A percentile compares a stretch with the other conserved stretches of the same genome.
Evolutionary conservation across 768 basidiomycete genomes (phyloP).

Genomic region (Suillus paluster): DNA sequence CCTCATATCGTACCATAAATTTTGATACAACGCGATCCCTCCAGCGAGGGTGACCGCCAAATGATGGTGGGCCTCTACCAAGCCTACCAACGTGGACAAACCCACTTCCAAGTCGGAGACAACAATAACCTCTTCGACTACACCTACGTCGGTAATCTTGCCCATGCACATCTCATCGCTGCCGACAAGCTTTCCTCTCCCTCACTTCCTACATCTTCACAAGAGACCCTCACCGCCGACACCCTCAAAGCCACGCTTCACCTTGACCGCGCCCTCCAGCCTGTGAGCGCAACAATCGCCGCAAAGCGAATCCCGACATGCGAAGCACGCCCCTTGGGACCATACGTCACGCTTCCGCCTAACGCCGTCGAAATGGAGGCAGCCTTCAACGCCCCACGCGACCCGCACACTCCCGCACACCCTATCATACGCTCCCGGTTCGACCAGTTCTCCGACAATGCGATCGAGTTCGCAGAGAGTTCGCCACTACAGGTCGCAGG

Average conservation of each 20-base stretch:
- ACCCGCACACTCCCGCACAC: conserved; percentile 41
- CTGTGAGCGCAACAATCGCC: conserved; percentile 70
- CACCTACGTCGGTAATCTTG: conserved; percentile 97
- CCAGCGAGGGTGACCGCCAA: conserved; percentile 91
- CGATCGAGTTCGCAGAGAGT: conserved; percentile 53
- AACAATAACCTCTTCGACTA: conserved; percentile 95
- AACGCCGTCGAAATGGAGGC: conserved; percentile 61
- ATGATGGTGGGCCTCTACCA: conserved; percentile 77
- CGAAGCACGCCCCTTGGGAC: conserved; percentile 80
- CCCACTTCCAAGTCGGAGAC: conserved; percentile 91
- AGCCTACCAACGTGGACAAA: conserved; percentile 81
- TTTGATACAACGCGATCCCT: neutral
- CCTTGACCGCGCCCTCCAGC: conserved; percentile 57
- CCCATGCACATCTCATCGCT: conserved; percentile 91
- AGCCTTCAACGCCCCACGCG: conserved; percentile 54
- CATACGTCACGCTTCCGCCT: conserved; percentile 65
- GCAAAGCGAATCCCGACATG: conserved; percentile 75
- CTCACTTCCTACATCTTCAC: conserved; percentile 46
- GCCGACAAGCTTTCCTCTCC: conserved; percentile 79
- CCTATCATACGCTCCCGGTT: conserved; percentile 78
- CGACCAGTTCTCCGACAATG: conserved; percentile 72
- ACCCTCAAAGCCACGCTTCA: conserved; percentile 40
- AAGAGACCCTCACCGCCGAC: conserved; percentile 12
- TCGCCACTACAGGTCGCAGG: conserved; percentile 84
- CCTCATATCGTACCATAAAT: neutral